Evolutionary conservation across 2,329 filamentous ascomycete species (phyloP).

Genomic region (Aspergillus candidus): DNA sequence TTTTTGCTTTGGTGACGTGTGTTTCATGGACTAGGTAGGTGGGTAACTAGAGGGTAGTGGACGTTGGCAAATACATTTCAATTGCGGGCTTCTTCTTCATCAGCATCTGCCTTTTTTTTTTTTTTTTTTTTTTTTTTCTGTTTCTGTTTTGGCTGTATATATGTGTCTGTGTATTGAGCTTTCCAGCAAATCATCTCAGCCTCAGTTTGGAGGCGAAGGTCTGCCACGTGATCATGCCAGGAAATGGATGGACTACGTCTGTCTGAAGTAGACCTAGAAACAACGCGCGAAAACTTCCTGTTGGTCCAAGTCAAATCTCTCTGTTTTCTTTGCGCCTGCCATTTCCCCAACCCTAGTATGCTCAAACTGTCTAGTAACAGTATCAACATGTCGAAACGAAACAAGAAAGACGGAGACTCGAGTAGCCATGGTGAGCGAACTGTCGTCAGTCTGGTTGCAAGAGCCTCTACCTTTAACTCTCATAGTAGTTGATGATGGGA

Average conservation of each 20-base stretch:
- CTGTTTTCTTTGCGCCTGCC: not conserved
- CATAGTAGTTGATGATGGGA: conserved; percentile 22
- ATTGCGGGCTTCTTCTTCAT: not conserved
- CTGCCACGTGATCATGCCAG: conserved; percentile 2
- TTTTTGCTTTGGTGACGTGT: not conserved
- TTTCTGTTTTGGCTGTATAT: not conserved
- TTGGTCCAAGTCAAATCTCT: not conserved
- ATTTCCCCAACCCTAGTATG: not conserved
- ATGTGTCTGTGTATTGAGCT: not conserved
- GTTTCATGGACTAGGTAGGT: too few species aligned
- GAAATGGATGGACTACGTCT: not conserved
- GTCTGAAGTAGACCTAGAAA: not conserved
- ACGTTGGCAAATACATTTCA: too few species aligned
- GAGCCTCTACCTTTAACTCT: conserved; percentile 1
- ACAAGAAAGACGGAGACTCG: conserved; percentile 31
- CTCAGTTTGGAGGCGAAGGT: not conserved
- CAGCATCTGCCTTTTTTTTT: not conserved
- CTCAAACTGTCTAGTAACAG: conserved; percentile 3
- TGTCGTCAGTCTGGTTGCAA: not conserved
- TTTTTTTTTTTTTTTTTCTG: not conserved
- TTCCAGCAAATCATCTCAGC: not conserved
- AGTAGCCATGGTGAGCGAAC: conserved; percentile 26
- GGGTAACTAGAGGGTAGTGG: too few species aligned
- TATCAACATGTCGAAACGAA: conserved; percentile 31
- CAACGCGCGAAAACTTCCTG: too few species aligned